Percentiles rank a stretch among this genome's conserved stretches.
Evolutionary conservation across 176 grass and related monocot genomes (phyloP).

Genomic region (Bonia amplexicaulis): DNA sequence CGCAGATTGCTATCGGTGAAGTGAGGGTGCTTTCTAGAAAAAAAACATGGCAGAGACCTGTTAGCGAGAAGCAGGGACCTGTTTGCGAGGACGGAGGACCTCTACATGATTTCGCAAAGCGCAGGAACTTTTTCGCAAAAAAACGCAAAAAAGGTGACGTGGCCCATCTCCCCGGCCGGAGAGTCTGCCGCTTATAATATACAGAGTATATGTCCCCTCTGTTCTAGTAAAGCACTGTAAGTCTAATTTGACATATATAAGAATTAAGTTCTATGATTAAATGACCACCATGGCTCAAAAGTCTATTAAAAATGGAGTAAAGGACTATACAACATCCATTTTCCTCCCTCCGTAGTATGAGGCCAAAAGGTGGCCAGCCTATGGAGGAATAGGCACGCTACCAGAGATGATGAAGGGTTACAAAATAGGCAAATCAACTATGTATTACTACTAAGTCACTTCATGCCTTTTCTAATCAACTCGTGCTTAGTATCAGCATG

Average conservation of each 20-base stretch:
- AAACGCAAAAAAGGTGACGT: too few species aligned
- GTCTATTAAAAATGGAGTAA: background rate
- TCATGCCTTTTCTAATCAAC: background rate
- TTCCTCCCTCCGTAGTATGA: background rate
- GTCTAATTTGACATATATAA: background rate
- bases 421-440: background rate
- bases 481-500: background rate
- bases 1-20: too few species aligned
- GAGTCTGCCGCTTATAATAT: too few species aligned
- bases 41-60: too few species aligned
- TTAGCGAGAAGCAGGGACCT: too few species aligned
- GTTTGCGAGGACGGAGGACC: too few species aligned
- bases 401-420: background rate
- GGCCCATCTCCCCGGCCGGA: too few species aligned
- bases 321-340: background rate
- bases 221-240: background rate
- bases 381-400: background rate
- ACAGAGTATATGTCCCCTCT: too few species aligned
- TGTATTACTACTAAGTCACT: background rate
- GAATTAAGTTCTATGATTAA: background rate
- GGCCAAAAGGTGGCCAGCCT: background rate
- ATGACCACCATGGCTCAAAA: background rate
- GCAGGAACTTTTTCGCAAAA: too few species aligned
- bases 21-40: too few species aligned
- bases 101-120: too few species aligned